Conservation (phyloP, 768 basidiomycete genomes). For the Calvatia gigantea region DNA sequence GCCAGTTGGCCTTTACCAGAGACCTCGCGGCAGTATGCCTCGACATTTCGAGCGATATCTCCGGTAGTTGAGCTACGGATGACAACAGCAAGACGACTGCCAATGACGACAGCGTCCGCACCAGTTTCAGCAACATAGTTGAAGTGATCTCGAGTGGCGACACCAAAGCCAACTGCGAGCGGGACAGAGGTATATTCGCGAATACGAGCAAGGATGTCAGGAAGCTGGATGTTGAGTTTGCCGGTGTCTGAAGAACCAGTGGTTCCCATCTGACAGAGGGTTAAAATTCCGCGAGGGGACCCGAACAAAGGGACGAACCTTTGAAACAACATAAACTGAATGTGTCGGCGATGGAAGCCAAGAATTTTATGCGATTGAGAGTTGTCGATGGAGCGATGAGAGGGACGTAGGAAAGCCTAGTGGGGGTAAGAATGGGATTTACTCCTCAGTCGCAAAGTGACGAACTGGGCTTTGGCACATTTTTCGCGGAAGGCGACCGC, state of each 20-base stretch:
- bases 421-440: conserved; percentile 4
- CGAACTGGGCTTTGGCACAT: conserved; percentile 77
- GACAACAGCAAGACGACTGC: conserved; percentile 78
- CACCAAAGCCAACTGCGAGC: conserved; percentile 95
- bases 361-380: conserved; percentile 81
- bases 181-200: conserved; percentile 76
- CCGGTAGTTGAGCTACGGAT: conserved; percentile 63
- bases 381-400: conserved; percentile 94
- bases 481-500: conserved; percentile 87
- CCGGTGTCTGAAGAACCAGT: conserved; percentile 85
- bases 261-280: conserved; percentile 76
- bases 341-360: conserved; percentile 89
- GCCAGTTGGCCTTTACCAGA: conserved; percentile 40
- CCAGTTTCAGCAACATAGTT: conserved; percentile 80
- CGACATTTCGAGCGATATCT: conserved; percentile 50
- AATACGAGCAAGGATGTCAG: conserved; percentile 81
- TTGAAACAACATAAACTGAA: conserved; percentile 99
- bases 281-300: conserved; percentile 7
- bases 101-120: conserved; percentile 95
- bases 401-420: conserved; percentile 90
- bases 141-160: conserved; percentile 87
- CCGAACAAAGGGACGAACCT: conserved; percentile 42
- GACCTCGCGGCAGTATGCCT: conserved; percentile 73
- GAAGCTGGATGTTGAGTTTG: conserved; percentile 70
- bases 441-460: conserved; percentile 12